Base-by-base conservation (phyloP, 2,329 filamentous ascomycete species). In the Apiospora aurea region DNA sequence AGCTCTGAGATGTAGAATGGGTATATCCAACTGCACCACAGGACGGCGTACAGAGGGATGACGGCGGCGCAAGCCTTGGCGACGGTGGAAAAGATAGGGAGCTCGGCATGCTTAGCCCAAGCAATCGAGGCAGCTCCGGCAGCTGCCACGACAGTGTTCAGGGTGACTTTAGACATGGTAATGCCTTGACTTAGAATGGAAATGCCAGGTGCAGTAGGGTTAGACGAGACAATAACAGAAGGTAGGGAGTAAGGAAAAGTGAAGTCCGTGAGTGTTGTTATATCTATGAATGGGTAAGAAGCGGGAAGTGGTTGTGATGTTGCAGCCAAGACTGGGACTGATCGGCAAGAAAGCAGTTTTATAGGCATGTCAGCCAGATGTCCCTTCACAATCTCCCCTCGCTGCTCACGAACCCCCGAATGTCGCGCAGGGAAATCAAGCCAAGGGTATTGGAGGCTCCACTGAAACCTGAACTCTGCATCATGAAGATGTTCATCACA, bases 1-100 rank as follows among this genome's bases (percentile, higher is more conserved):
- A 86, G 78, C 41, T 82, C 80, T 2, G 84, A 85, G 21, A 85
- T 73, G 72, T 84, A 83, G 71, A 80, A 79, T 1, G 84, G 84
- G 70, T 82, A 85, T 67, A 86, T 79, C 74, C 77, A 83, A 49
- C 79, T 79, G 61, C 77, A 72, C 77, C 81, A 83, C 34, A 83
- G 67, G 21, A 79, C 26, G 41, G 79, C 70, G 71, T 82, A 83
- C 16, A 79, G 34, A 24, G 78, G 75, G 46, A 80, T 69, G 7
- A 74, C 74, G 11, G 71, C 71, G 10, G 74, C 73, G 26, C 76
- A 47, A 14, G 77, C 73, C 4, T 67, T 51, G 2, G 44, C 73
- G 24, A 79, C 67, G 6, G 74, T 78, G 47, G 71, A 71, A 0
- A 49, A 41, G n/a, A 77, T 38, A 7, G 78, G 75, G 29, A 75